A percentile compares a stretch with the other conserved stretches of the same genome.
These are phyloP conservation scores for Sugiyamaella castrensis DNA, from an alignment of 1,139 yeast genomes.

Conservation along the genomic window DNA sequence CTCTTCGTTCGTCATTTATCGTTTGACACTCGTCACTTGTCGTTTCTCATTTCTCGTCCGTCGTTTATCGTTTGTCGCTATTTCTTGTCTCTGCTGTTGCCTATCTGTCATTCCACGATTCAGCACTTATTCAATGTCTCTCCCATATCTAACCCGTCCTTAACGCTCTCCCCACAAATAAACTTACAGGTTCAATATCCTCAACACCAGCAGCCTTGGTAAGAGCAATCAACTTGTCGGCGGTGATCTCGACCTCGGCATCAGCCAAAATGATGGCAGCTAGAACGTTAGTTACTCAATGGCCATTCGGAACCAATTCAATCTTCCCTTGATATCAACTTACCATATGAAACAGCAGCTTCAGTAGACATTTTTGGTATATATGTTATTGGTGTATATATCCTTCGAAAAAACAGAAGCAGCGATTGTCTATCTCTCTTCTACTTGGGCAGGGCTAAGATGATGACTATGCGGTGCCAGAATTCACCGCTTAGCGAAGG, in stretches of 20 bases:
- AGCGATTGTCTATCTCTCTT: conserved; percentile 1
- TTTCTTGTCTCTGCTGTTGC: background rate
- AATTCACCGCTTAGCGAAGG: background rate
- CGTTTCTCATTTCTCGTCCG: too few species aligned
- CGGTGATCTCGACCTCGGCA: conserved; percentile 90
- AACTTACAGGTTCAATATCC: conserved; percentile 18
- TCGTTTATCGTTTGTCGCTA: background rate
- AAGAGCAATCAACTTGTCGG: conserved; percentile 85
- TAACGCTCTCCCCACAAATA: background rate
- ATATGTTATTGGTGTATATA: background rate
- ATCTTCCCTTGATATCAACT: conserved; percentile 6
- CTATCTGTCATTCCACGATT: background rate
- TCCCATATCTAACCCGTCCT: background rate
- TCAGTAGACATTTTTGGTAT: conserved; percentile 31
- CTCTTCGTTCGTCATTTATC: too few species aligned
- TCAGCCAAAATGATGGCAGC: conserved; percentile 99
- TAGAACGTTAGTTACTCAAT: conserved; percentile 12
- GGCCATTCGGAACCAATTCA: background rate
- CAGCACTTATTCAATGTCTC: too few species aligned
- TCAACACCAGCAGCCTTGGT: conserved; percentile 85
- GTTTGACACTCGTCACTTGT: too few species aligned
- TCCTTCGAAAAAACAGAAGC: conserved; percentile 1
- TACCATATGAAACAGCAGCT: conserved; percentile 63
- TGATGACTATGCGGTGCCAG: background rate
- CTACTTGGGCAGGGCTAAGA: background rate